phyloP scores from a whole-genome alignment of 2,329 filamentous ascomycete species.

The Teratosphaeria nubilosa region DNA sequence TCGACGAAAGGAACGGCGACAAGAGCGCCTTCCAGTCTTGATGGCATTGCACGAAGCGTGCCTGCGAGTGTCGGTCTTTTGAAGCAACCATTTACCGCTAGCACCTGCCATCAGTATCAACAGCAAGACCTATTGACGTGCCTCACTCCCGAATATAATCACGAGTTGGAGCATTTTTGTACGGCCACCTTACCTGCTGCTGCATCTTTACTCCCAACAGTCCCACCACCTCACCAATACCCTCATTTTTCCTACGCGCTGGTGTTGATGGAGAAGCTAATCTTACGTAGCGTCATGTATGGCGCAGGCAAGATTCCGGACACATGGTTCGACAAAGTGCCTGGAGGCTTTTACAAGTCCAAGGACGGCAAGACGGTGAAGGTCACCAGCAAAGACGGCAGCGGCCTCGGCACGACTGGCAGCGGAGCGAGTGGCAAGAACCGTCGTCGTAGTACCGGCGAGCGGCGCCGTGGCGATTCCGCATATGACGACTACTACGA shows the following conservation, averaged over 20 bases:
- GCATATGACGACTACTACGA: constrained; percentile 18
- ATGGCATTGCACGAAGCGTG: neutral
- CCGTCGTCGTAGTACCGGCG: constrained; percentile 14
- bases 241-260: neutral
- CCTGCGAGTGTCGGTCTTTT: neutral
- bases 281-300: constrained; percentile 17
- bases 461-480: neutral
- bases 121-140: neutral
- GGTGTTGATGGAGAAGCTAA: constrained; percentile 16
- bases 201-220: neutral
- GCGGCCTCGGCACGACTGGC: constrained; percentile 5
- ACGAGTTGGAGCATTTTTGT: neutral
- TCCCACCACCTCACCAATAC: neutral
- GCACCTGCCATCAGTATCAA: neutral
- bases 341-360: constrained; percentile 25
- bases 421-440: constrained; percentile 1
- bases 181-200: neutral
- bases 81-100: neutral
- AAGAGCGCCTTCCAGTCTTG: neutral
- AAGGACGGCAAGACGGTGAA: constrained; percentile 15
- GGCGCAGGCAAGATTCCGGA: constrained; percentile 30
- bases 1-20: neutral
- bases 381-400: constrained; percentile 5
- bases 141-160: neutral
- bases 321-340: constrained; percentile 28